Evolutionary conservation across 2,329 filamentous ascomycete species (phyloP).

Genomic region (Fusarium aywerte): DNA sequence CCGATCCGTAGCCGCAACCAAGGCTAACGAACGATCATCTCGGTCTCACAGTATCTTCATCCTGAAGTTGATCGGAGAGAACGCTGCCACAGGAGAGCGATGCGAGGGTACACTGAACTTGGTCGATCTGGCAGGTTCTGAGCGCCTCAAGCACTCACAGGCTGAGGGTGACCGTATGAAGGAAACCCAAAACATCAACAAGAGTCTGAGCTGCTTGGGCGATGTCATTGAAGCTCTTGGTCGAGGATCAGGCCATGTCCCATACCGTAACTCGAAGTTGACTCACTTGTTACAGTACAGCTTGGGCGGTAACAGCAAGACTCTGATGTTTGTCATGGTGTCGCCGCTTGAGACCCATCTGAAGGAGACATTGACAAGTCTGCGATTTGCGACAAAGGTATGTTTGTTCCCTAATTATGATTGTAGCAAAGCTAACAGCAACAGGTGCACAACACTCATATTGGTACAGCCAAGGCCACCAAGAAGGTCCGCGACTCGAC

Average conservation of each 20-base stretch:
- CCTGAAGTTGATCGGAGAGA: constrained; percentile 78
- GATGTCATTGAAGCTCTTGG: constrained; percentile 97
- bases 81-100: constrained; percentile 79
- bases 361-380: constrained; percentile 90
- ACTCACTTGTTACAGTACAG: constrained; percentile 96
- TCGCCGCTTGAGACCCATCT: constrained; percentile 90
- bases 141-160: constrained; percentile 86
- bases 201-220: constrained; percentile 88
- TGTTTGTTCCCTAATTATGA: constrained; percentile 32
- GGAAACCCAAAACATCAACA: constrained; percentile 98
- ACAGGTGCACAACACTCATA: constrained; percentile 87
- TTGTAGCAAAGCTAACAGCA: constrained; percentile 10
- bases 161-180: constrained; percentile 87
- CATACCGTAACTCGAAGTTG: constrained; percentile 96
- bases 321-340: constrained; percentile 99
- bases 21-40: constrained; percentile 93
- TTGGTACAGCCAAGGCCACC: constrained; percentile 85
- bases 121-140: constrained; percentile 93
- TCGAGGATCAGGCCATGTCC: constrained; percentile 83
- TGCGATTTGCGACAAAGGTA: constrained; percentile 96
- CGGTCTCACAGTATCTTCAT: constrained; percentile 98
- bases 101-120: constrained; percentile 95
- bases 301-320: constrained; percentile 94
- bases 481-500: constrained; percentile 64
- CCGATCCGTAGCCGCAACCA: constrained; percentile 94